phyloP scores from a whole-genome alignment of 495 filamentous ascomycete genomes.

The Aspergillus baeticus region DNA sequence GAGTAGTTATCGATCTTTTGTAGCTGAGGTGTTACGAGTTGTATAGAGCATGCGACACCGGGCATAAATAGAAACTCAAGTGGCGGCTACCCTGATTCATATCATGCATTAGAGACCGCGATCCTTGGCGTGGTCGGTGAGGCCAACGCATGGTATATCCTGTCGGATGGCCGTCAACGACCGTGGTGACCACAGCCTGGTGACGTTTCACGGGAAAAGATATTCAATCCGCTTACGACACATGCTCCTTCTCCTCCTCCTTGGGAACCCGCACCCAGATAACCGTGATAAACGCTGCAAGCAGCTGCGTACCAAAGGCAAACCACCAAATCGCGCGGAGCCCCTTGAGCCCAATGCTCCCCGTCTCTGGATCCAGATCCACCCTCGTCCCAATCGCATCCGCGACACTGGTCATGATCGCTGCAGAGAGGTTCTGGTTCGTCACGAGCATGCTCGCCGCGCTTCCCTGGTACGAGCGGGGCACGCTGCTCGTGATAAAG shows the following conservation, averaged over 20 bases:
- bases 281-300: slow-evolving; percentile 40
- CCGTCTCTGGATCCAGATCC: slow-evolving; percentile 25
- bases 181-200: too few relatives aligned
- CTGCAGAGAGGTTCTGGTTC: slow-evolving; percentile 35
- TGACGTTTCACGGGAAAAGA: too few relatives aligned
- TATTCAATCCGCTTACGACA: too few relatives aligned
- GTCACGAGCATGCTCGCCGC: slow-evolving; percentile 36
- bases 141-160: too few relatives aligned
- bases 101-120: too few relatives aligned
- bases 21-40: too few relatives aligned
- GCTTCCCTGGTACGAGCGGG: slow-evolving; percentile 33
- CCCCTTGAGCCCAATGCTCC: slow-evolving; percentile 42
- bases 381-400: slow-evolving; percentile 46
- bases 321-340: slow-evolving; percentile 51
- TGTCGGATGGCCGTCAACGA: too few relatives aligned
- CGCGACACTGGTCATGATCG: slow-evolving; percentile 44
- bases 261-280: slow-evolving; percentile 13
- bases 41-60: too few relatives aligned
- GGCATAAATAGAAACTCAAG: too few relatives aligned
- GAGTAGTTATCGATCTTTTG: too few relatives aligned
- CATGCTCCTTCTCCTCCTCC: slow-evolving; percentile 49
- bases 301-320: slow-evolving; percentile 34
- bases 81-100: too few relatives aligned
- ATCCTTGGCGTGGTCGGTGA: too few relatives aligned
- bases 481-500: slow-evolving; percentile 35